Percentiles rank a stretch among this genome's conserved stretches.
Conservation (phyloP, 1,284 basidiomycete species). For the Afroboletus lepidellus region DNA sequence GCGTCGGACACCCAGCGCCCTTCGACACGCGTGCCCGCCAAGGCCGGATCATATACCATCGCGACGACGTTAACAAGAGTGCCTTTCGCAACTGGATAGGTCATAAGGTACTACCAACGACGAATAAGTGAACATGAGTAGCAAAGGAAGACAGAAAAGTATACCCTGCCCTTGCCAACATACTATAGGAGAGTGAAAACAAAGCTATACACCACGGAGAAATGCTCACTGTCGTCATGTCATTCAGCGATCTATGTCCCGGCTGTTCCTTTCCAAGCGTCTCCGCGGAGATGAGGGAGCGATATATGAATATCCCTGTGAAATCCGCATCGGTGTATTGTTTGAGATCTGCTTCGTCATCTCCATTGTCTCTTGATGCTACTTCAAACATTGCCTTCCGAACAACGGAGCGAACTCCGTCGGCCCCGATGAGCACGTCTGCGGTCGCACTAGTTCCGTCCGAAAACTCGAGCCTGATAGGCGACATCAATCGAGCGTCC, state of each 20-base stretch:
- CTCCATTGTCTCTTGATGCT: conserved; percentile 3
- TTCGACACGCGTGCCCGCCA: conserved; percentile 35
- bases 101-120: conserved; percentile 37
- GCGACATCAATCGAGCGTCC: not conserved
- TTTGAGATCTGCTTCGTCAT: not conserved
- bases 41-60: conserved; percentile 34
- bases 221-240: conserved; percentile 9
- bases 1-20: conserved; percentile 37
- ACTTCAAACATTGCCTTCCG: conserved; percentile 21
- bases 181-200: conserved; percentile 9
- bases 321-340: conserved; percentile 21
- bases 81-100: conserved; percentile 44
- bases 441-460: conserved; percentile 21
- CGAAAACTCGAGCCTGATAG: conserved; percentile 15
- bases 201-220: not conserved
- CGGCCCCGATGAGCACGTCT: conserved; percentile 21
- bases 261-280: conserved; percentile 6
- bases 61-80: conserved; percentile 44
- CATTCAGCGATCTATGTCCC: conserved; percentile 1
- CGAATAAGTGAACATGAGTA: not conserved
- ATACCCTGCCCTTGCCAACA: conserved; percentile 15
- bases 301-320: conserved; percentile 20
- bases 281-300: conserved; percentile 19
- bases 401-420: conserved; percentile 22
- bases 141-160: not conserved